Conservation (phyloP, 371 early-diverging fungal genomes). For the Batrachochytrium dendrobatidis region DNA sequence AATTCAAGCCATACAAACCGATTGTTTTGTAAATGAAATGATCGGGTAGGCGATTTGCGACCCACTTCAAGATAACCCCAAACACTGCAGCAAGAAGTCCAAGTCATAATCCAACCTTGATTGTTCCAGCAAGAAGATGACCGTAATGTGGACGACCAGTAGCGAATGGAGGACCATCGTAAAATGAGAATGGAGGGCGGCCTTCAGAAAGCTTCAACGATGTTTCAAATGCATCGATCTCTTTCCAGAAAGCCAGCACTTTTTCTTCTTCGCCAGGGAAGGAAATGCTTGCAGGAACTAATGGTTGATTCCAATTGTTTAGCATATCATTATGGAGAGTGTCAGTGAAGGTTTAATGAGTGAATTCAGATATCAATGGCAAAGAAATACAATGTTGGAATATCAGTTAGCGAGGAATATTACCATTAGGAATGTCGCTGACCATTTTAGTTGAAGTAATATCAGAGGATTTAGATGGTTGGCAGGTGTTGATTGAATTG, state of each 20-base stretch:
- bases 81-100: not conserved
- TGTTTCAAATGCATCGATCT: conserved; percentile 96
- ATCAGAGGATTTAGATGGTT: no score
- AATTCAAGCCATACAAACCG: no score
- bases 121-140: conserved; percentile 99
- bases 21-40: no score
- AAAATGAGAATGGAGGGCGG: conserved; percentile 85
- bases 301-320: no score
- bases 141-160: conserved; percentile 99
- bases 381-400: no score
- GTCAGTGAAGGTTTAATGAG: no score
- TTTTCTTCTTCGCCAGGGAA: conserved; percentile 96
- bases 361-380: no score
- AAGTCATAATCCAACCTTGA: conserved; percentile 95
- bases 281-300: conserved; percentile 38
- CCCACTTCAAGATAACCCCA: not conserved
- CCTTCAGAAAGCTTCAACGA: conserved; percentile 89
- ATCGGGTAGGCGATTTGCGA: no score
- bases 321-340: not conserved
- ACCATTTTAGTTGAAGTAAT: no score
- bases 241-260: conserved; percentile 93
- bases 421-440: no score
- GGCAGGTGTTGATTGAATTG: no score
- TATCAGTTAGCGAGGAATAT: no score
- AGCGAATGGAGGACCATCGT: conserved; percentile 99